These are phyloP conservation scores for Globisporangium alternatum DNA, from an alignment of 352 stramenopile genomes.

Conservation along the genomic window DNA sequence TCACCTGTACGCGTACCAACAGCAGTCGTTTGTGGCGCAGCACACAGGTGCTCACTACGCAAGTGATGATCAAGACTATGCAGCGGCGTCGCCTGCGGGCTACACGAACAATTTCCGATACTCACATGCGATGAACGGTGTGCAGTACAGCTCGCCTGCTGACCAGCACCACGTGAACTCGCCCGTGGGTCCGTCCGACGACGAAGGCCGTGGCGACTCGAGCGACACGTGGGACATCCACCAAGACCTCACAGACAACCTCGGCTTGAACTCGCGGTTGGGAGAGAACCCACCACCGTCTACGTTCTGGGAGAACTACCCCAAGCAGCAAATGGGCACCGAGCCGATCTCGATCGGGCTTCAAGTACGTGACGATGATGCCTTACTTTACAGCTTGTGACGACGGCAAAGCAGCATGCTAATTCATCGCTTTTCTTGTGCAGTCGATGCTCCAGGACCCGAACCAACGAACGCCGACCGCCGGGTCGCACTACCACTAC, in stretches of 20 bases:
- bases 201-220: slow-evolving; percentile 22
- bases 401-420: not conserved
- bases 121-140: slow-evolving; percentile 5
- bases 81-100: not conserved
- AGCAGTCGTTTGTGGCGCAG: slow-evolving; percentile 14
- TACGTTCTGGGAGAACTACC: slow-evolving; percentile 43
- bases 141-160: slow-evolving; percentile 10
- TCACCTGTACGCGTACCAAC: slow-evolving; percentile 15
- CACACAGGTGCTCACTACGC: slow-evolving; percentile 11
- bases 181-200: slow-evolving; percentile 5
- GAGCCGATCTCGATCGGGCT: slow-evolving; percentile 29
- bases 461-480: slow-evolving; percentile 6
- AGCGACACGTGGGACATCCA: slow-evolving; percentile 29
- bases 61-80: slow-evolving; percentile 12
- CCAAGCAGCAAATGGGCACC: slow-evolving; percentile 26
- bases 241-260: slow-evolving; percentile 22
- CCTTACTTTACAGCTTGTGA: slow-evolving; percentile 5
- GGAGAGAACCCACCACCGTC: slow-evolving; percentile 41
- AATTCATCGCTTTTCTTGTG: not conserved
- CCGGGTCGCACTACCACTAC: slow-evolving; percentile 6
- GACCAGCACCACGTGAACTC: slow-evolving; percentile 14
- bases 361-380: slow-evolving; percentile 19
- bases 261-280: slow-evolving; percentile 19
- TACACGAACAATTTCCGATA: slow-evolving; percentile 18
- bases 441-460: slow-evolving; percentile 32